Evolutionary conservation across 805 yeast genomes (phyloP), one percentile per base, ranked within the genome.

Genomic region (Myxozyma neotropica): DNA sequence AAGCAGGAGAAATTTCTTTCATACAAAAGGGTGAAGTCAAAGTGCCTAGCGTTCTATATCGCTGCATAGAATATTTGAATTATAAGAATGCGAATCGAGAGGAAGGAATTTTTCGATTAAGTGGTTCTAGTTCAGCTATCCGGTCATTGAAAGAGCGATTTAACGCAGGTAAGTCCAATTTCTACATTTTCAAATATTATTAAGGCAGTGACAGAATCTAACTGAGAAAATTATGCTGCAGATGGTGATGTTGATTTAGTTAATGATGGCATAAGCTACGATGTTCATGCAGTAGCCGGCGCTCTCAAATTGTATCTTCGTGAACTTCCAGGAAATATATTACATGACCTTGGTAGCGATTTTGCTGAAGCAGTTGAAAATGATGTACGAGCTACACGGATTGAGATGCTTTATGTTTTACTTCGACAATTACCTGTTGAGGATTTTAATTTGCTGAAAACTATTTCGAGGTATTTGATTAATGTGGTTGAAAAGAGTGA

Each of bases 81-180:
- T 79, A 77, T 39, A 81, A 85, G 26, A 83, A 86, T 23, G 96
- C 96, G 0, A 77, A 86, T n/a, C 81, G 81, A 62, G 94, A 89
- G 72, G 96, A 91, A 69, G 99, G 99, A 10, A 82, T 93, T 2
- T 94, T 94, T 76, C 79, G 99, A 62, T 76, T 91, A 58, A 89
- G 92, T 73, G 98, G 98, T 3, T 89, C 96, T 38, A 87, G 91
- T 57, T 81, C 90, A 1, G 80, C 86, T 53, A 89, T 89, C 40
- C 83, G 85, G 64, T 81, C 78, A 42, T 78, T 89, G 59, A 88
- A 86, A 68, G 88, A 83, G 48, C 78, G 75, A 48, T 93, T 88
- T 75, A 89, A 91, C 70, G 77, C 71, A 12, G 55, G 59, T 58
- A 27, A 12, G 57, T 42, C 5, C 10, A 4, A 12, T 35, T 6